Conservation (phyloP, 2,329 filamentous ascomycete genomes). For the Chaetothyriales sp. region DNA sequence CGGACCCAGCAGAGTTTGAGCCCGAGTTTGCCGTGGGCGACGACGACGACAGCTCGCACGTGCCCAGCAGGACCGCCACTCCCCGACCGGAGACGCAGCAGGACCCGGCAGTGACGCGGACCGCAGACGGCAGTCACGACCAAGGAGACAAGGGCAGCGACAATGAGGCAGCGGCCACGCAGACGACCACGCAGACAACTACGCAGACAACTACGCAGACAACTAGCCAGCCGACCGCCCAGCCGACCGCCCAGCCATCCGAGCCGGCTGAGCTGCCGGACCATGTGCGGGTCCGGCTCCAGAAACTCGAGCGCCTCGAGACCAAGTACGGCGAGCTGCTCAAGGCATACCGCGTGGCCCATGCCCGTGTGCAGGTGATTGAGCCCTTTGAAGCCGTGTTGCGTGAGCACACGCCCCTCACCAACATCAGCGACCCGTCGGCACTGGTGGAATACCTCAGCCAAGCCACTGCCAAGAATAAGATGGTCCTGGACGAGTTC, state of each 20-base stretch:
- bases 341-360: slow-evolving; percentile 81
- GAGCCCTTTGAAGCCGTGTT: slow-evolving; percentile 87
- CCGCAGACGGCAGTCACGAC: slow-evolving; percentile 2
- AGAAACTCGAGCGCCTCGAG: slow-evolving; percentile 82
- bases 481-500: slow-evolving; percentile 89
- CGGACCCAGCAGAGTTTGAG: slow-evolving; percentile 80
- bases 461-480: slow-evolving; percentile 69
- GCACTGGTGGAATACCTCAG: slow-evolving; percentile 81
- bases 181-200: slow-evolving; percentile 14
- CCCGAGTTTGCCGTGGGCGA: slow-evolving; percentile 78
- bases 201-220: slow-evolving; percentile 17
- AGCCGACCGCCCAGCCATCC: slow-evolving; percentile 14
- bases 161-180: slow-evolving; percentile 18
- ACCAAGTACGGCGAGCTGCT: slow-evolving; percentile 77
- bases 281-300: slow-evolving; percentile 61
- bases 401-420: slow-evolving; percentile 81
- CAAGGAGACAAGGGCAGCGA: slow-evolving; percentile 16
- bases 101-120: slow-evolving; percentile 9
- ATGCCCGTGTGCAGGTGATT: slow-evolving; percentile 71
- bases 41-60: slow-evolving; percentile 54
- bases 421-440: slow-evolving; percentile 72
- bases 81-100: slow-evolving; percentile 39
- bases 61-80: slow-evolving; percentile 48
- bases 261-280: slow-evolving; percentile 47
- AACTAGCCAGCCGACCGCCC: slow-evolving; percentile 8